These are phyloP conservation scores for Ocimum tenuiflorum DNA, from an alignment of 257 asterid species.

Conservation along the genomic window DNA sequence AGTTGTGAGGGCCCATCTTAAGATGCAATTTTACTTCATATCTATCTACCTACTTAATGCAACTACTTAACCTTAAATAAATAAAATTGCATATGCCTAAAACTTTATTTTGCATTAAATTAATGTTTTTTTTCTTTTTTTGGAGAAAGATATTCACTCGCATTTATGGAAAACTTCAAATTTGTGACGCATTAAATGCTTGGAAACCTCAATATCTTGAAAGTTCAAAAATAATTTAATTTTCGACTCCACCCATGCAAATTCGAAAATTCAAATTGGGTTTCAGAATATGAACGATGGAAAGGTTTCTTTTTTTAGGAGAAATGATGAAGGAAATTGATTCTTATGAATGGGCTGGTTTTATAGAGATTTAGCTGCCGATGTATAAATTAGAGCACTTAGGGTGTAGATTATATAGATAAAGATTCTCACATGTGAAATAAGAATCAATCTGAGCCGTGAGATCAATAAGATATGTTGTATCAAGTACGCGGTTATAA, in stretches of 20 bases:
- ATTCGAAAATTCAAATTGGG: background rate
- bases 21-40: conserved; percentile 14
- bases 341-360: background rate
- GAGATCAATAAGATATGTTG: too few species aligned
- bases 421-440: too few species aligned
- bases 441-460: too few species aligned
- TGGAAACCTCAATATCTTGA: background rate
- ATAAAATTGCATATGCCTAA: too few species aligned
- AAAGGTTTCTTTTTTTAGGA: too few species aligned
- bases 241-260: background rate
- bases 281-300: background rate
- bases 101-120: background rate
- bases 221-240: too few species aligned
- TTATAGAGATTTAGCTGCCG: background rate
- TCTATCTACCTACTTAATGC: conserved; percentile 10
- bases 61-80: background rate
- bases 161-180: background rate
- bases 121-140: too few species aligned
- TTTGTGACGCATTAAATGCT: background rate
- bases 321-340: background rate
- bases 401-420: too few species aligned
- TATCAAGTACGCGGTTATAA: too few species aligned
- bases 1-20: background rate
- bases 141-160: background rate
- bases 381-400: background rate